phyloP scores from a whole-genome alignment of 164 flowering plant genomes.

The Aristolochia californica region DNA sequence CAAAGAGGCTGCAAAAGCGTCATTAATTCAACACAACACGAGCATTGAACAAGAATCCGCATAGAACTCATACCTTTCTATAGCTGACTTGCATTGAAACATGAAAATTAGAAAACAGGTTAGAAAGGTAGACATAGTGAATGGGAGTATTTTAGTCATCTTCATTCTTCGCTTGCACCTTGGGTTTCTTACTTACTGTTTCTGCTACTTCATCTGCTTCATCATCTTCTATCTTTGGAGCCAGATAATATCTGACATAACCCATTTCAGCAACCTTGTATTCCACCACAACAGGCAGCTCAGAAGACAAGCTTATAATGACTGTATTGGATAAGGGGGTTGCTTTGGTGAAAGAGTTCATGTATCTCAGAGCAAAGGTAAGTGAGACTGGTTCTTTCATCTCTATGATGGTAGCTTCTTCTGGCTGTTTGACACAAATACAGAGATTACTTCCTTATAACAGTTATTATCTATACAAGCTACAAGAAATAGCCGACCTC shows the following conservation, averaged over 20 bases:
- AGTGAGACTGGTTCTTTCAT: conserved; percentile 81
- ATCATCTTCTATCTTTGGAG: conserved; percentile 86
- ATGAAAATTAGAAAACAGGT: neutral
- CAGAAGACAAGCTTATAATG: conserved; percentile 74
- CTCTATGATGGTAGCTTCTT: conserved; percentile 70
- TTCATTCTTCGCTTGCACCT: neutral
- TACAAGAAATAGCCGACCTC: neutral
- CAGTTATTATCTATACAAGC: too few relatives aligned
- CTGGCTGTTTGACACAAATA: conserved; percentile 35
- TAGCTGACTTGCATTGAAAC: neutral
- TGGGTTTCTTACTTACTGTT: conserved; percentile 37
- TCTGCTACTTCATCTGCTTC: conserved; percentile 63
- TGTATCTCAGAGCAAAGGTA: conserved; percentile 81
- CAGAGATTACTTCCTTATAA: neutral
- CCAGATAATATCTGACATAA: conserved; percentile 61
- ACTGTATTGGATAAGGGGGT: conserved; percentile 63
- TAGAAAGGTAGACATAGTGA: neutral
- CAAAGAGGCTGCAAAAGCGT: neutral
- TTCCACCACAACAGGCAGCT: conserved; percentile 78
- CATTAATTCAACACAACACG: too few relatives aligned
- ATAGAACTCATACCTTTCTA: neutral
- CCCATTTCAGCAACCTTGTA: conserved; percentile 92
- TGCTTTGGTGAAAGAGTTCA: conserved; percentile 88
- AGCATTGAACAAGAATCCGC: neutral
- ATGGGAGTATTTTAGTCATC: neutral